Evolutionary conservation across 345 rosid genomes (phyloP).

Genomic region (Eucalyptus microcorys): DNA sequence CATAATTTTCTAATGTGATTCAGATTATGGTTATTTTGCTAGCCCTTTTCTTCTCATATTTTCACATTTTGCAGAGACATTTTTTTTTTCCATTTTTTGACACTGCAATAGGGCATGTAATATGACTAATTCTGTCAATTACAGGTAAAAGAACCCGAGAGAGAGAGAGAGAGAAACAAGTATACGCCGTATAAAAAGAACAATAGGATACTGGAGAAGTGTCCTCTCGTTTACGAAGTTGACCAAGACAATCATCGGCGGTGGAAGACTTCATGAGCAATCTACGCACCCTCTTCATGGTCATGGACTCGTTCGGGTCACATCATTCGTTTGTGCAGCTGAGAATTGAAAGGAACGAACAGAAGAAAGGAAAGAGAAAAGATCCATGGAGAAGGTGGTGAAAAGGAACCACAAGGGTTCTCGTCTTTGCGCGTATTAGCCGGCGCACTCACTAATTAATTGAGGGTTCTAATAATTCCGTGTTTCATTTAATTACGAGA

Average conservation of each 20-base stretch:
- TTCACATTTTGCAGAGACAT: not conserved
- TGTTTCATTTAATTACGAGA: not conserved
- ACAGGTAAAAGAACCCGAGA: not conserved
- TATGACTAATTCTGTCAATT: not conserved
- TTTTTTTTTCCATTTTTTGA: not conserved
- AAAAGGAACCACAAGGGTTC: not conserved
- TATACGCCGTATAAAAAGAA: not conserved
- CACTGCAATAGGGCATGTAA: not conserved
- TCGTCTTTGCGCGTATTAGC: not conserved
- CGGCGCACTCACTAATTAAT: slow-evolving; percentile 11
- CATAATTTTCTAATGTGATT: not conserved
- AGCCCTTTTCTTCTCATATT: not conserved
- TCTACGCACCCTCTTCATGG: not conserved
- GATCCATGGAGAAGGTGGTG: not conserved
- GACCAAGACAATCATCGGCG: not conserved
- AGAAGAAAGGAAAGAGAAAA: not conserved
- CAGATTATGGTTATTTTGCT: not conserved
- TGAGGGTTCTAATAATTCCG: not conserved
- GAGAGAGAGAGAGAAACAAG: not conserved
- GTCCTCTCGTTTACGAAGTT: not conserved
- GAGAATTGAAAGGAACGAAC: not conserved
- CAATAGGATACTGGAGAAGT: not conserved
- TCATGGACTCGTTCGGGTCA: not conserved
- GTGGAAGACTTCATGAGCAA: not conserved
- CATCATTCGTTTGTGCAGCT: not conserved